Percentiles rank a stretch among this genome's conserved stretches.
Evolutionary conservation across 2,329 filamentous ascomycete genomes (phyloP).

Genomic region (Trichoderma koningii): DNA sequence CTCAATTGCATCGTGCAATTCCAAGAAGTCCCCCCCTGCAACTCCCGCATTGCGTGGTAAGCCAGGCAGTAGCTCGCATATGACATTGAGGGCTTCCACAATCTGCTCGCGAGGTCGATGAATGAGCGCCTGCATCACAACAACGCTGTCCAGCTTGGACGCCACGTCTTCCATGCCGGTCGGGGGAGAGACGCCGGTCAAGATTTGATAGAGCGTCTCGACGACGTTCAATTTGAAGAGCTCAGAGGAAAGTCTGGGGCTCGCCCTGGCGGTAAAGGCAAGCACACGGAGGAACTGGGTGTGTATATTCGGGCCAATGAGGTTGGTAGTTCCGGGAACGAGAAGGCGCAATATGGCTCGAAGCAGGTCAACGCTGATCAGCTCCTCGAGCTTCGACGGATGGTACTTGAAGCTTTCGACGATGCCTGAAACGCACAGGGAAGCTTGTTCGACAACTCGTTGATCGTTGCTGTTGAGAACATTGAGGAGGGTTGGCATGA

Average conservation of each 20-base stretch:
- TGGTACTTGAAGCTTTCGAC: conserved; percentile 96
- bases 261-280: conserved; percentile 85
- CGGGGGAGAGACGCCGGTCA: conserved; percentile 93
- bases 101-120: conserved; percentile 95
- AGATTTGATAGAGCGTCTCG: conserved; percentile 94
- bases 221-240: conserved; percentile 96
- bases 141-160: conserved; percentile 88
- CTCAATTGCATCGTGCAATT: conserved; percentile 45
- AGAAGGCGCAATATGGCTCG: conserved; percentile 83
- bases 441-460: conserved; percentile 94
- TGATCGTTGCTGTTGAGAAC: conserved; percentile 92
- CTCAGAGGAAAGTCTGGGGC: conserved; percentile 82
- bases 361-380: conserved; percentile 86
- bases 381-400: conserved; percentile 83
- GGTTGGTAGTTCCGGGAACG: conserved; percentile 89
- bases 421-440: conserved; percentile 90
- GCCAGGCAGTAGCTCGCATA: conserved; percentile 87
- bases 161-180: conserved; percentile 74
- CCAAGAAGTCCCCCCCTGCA: conserved; percentile 47
- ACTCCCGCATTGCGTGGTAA: conserved; percentile 60
- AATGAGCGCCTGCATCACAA: conserved; percentile 98
- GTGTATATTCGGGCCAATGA: conserved; percentile 91
- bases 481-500: conserved; percentile 93
- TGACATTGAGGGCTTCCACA: conserved; percentile 94
- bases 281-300: conserved; percentile 93